These are phyloP conservation scores for Botrytis squamosa DNA, from an alignment of 2,329 filamentous ascomycete species.

Conservation along the genomic window DNA sequence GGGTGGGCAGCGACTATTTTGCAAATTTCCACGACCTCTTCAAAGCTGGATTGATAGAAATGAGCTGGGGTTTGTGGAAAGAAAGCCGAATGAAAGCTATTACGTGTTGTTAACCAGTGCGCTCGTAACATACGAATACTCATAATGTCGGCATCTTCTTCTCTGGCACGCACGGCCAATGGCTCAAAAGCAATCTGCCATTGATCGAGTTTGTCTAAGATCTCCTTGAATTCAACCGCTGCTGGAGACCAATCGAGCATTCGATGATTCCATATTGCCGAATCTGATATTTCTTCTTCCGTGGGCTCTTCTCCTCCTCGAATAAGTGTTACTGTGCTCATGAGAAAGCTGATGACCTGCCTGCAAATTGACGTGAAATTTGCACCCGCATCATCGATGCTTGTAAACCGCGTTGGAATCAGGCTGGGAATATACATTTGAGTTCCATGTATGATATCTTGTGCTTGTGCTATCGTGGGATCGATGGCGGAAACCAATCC, in stretches of 20 bases:
- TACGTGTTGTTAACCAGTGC: conserved; percentile 2
- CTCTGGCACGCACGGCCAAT: background rate
- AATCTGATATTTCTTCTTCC: background rate
- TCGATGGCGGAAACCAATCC: conserved; percentile 5
- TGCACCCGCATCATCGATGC: background rate
- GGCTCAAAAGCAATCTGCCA: conserved; percentile 16
- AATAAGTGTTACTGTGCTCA: conserved; percentile 1
- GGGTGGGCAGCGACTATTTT: background rate
- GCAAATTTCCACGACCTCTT: conserved; percentile 10
- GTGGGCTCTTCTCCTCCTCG: background rate
- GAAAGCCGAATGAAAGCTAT: conserved; percentile 12
- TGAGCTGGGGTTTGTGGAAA: conserved; percentile 1
- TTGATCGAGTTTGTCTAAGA: conserved; percentile 4
- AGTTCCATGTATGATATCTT: conserved; percentile 1
- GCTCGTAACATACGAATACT: background rate
- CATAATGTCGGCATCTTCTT: conserved; percentile 2
- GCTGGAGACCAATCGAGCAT: background rate
- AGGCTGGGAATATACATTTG: conserved; percentile 15
- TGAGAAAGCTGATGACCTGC: conserved; percentile 4
- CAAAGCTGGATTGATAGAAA: background rate
- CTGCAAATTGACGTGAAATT: background rate
- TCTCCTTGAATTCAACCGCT: background rate
- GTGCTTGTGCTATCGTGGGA: conserved; percentile 8
- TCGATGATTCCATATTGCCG: conserved; percentile 13
- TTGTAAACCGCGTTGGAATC: background rate